Base-by-base conservation (phyloP, 2,329 filamentous ascomycete species). In the Hypoxylon sp. region DNA sequence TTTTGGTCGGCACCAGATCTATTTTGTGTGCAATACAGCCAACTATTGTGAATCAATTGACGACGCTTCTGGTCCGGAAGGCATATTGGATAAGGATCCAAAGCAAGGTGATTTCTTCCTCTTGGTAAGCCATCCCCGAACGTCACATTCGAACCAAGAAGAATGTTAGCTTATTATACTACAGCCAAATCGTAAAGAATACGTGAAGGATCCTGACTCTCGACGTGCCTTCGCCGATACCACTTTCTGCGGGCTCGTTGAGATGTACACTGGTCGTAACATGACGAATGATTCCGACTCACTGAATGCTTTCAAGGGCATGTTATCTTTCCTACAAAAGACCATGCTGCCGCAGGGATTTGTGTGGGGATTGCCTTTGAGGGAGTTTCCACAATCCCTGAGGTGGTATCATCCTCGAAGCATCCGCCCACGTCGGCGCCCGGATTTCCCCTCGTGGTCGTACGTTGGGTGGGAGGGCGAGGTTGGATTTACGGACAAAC, bases 281-380 rank as follows among this genome's bases (percentile, higher is more conserved):
- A 44, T 59, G 55, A 59, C 55, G 5, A 45, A 51, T 26, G 38
- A 51, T n/a, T 51, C 38, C 7, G 55, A 45, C 38, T 59, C 46
- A 12, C 12, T 58, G 18, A 51, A 51, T 36, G 46, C 46, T 2
- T 18, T 44, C 12, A 24, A 9, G n/a, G 45, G 46, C 3, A 58
- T 51, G 55, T 18, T 58, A 24, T 50, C 45, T 16, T 42, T 36
- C 16, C 16, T 57, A 16, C 20, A 50, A 16, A 58, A 28, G 26
- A 18, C 11, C 26, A 44, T 58, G 18, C 9, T 58, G 3, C 55
- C 45, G 8, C 38, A 44, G 16, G 55, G 55, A 3, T 58, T 58
- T 20, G 46, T 45, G 2, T 59, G 55, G 55, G 46, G 46, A 12
- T 38, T 59, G 18, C 55, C 55, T 18, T 28, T 51, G 26, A 8